Evolutionary conservation across 1,284 basidiomycete species (phyloP).

Genomic region (Athelia sp.): DNA sequence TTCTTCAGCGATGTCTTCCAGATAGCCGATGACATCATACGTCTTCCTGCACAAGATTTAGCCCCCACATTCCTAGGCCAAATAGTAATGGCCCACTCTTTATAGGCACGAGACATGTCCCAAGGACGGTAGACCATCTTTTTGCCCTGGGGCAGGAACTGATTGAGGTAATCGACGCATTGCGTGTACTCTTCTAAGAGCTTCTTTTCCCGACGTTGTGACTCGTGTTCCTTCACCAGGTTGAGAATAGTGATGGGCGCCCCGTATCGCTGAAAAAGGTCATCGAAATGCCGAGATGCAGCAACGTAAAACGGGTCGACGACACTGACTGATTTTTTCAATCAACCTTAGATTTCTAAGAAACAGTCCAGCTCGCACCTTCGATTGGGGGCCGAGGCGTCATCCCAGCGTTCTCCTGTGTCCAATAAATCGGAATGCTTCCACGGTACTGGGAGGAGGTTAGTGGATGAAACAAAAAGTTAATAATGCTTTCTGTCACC

Average conservation of each 20-base stretch:
- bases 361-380: slow-evolving; percentile 72
- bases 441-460: slow-evolving; percentile 69
- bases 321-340: slow-evolving; percentile 80
- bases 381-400: slow-evolving; percentile 93
- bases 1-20: slow-evolving; percentile 95
- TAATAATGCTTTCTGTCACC: slow-evolving; percentile 30
- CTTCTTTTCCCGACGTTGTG: slow-evolving; percentile 89
- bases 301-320: slow-evolving; percentile 96
- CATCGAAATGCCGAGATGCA: slow-evolving; percentile 91
- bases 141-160: slow-evolving; percentile 85
- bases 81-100: slow-evolving; percentile 55
- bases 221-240: slow-evolving; percentile 84
- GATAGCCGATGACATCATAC: slow-evolving; percentile 92
- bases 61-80: not conserved
- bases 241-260: slow-evolving; percentile 93
- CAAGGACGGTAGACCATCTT: slow-evolving; percentile 91
- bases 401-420: slow-evolving; percentile 90
- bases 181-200: slow-evolving; percentile 88
- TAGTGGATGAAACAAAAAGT: slow-evolving; percentile 2
- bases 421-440: slow-evolving; percentile 96
- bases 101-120: slow-evolving; percentile 94
- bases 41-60: slow-evolving; percentile 61
- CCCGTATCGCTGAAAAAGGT: slow-evolving; percentile 89
- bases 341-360: slow-evolving; percentile 4
- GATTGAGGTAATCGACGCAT: slow-evolving; percentile 92